phyloP scores from a whole-genome alignment of 1,284 basidiomycete species.

The Anthracocystis panici-leucophaei region DNA sequence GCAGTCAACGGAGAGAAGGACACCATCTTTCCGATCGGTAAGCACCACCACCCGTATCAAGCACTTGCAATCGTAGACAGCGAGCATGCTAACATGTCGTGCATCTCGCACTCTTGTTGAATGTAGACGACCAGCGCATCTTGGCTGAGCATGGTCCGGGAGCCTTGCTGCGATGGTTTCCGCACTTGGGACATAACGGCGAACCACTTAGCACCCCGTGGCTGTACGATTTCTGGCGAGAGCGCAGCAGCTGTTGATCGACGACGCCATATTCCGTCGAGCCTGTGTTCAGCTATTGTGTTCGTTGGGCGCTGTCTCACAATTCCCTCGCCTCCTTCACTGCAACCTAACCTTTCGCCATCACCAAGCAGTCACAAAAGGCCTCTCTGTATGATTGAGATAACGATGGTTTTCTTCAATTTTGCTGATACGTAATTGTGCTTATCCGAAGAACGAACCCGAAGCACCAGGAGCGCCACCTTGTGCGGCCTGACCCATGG shows the following conservation, averaged over 20 bases:
- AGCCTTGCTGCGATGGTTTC: constrained; percentile 44
- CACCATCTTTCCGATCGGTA: constrained; percentile 51
- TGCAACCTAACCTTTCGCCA: neutral
- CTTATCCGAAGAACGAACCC: constrained; percentile 47
- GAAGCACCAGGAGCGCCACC: constrained; percentile 37
- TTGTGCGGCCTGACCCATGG: constrained; percentile 52
- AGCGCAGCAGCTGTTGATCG: constrained; percentile 18
- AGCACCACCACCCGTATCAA: neutral
- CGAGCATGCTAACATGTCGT: neutral
- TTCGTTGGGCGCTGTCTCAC: neutral
- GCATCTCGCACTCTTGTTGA: too few relatives aligned
- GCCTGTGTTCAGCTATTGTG: neutral
- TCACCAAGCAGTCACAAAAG: neutral
- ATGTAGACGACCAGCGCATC: constrained; percentile 43
- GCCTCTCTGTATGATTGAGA: neutral
- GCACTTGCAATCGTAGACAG: too few relatives aligned
- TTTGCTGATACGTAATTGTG: neutral
- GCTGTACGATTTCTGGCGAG: constrained; percentile 30
- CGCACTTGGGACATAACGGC: constrained; percentile 44
- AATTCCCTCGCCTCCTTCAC: neutral
- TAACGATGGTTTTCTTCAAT: neutral
- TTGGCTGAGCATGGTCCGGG: constrained; percentile 42
- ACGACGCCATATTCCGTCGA: neutral
- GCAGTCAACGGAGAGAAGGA: constrained; percentile 47
- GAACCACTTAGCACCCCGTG: constrained; percentile 40